phyloP scores from a whole-genome alignment of 2,329 filamentous ascomycete species.

The Epichloe coenophiala region DNA sequence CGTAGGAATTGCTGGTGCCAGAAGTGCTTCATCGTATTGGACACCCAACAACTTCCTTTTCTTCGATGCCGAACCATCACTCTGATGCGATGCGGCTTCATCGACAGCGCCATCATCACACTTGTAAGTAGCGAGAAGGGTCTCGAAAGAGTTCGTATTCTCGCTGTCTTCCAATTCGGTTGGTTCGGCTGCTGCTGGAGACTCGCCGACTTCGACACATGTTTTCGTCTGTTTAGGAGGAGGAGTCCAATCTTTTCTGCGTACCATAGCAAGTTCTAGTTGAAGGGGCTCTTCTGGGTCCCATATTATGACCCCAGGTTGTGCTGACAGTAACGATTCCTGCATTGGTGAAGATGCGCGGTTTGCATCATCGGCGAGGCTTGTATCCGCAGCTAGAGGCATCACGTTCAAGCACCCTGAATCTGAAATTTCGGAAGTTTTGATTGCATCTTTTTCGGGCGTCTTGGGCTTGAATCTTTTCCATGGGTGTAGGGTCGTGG shows the following conservation, averaged over 20 bases:
- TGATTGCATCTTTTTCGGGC: not conserved
- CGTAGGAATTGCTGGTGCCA: not conserved
- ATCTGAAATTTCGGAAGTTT: not conserved
- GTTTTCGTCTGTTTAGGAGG: conserved; percentile 28
- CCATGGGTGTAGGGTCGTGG: conserved; percentile 19
- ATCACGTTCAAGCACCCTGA: not conserved
- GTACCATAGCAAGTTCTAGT: conserved; percentile 36
- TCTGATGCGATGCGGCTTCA: not conserved
- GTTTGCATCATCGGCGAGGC: not conserved
- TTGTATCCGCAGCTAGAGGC: not conserved
- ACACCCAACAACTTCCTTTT: not conserved
- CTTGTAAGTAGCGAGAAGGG: conserved; percentile 29
- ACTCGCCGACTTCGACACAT: conserved; percentile 18
- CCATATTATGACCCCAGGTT: not conserved
- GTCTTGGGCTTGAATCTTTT: conserved; percentile 21
- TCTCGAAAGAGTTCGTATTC: conserved; percentile 26
- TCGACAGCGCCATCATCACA: conserved; percentile 14
- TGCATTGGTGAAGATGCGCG: not conserved
- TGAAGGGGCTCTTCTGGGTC: conserved; percentile 18
- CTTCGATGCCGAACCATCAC: not conserved
- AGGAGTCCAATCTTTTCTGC: conserved; percentile 57
- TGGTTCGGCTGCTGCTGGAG: conserved; percentile 9
- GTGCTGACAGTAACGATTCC: not conserved
- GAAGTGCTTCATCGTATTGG: conserved; percentile 3
- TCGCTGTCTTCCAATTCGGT: conserved; percentile 5